Base-by-base conservation (phyloP, 768 basidiomycete genomes). In the Collybia sordida region DNA sequence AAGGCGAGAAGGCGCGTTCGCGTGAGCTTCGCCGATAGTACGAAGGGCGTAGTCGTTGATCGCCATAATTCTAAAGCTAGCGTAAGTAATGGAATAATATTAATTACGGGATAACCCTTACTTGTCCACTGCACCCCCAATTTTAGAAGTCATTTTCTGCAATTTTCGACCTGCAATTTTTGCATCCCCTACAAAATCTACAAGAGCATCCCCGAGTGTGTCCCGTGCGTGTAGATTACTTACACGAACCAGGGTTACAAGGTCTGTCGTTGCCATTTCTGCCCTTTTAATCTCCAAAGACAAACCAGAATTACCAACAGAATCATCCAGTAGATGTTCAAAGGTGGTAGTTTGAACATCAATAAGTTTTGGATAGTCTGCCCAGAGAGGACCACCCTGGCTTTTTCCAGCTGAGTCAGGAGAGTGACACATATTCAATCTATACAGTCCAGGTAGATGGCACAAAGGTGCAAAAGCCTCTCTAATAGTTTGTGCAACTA, bases 71-170 rank as follows among this genome's bases (percentile, higher is more conserved):
- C 87, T 90, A 47, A 9, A 60, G 22, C 40, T 40, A 35, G 28
- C 48, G 31, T 49, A 47, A 24, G 37, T 6, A 19, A 40, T 25
- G 3, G 19, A 43, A 28, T 24, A 7, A 52, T 18, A 50, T 28
- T 18, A 19, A 39, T 21, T n/a, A 42, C 24, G 9, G 22, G 23
- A 19, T 2, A 35, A 35, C n/a, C 66, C 83, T 60, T 49, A 88
- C 89, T 70, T 81, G 53, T 92, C 90, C 1, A 91, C 84, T 0
- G 87, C 80, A 27, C 88, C 86, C 28, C 80, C 77, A n/a, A 90
- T 78, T 59, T 77, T 86, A 3, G 89, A 71, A 28, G 78, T 77
- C 36, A 92, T 69, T 59, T 69, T 82, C 57, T 83, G 81, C 48
- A 92, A 61, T 24, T 81, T 79, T 25, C 78, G 68, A 2, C 81